Evolutionary conservation across 441 rosid species (phyloP).

Genomic region (Gossypium aridum): DNA sequence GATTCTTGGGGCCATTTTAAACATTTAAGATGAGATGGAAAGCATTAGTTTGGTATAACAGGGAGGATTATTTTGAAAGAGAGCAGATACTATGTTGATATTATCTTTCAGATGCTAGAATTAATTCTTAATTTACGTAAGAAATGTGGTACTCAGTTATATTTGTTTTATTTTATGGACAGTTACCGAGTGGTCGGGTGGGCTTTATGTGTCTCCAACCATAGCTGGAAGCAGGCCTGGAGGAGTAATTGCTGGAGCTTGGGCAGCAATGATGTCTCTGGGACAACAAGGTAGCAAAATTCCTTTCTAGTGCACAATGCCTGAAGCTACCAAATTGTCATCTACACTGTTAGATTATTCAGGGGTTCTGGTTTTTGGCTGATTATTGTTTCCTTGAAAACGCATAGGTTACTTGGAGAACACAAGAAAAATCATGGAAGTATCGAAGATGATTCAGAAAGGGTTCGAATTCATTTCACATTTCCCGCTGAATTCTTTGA

Average conservation of each 20-base stretch:
- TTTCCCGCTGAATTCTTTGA: neutral
- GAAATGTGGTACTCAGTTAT: neutral
- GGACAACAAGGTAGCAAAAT: constrained; percentile 67
- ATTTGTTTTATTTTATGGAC: constrained; percentile 18
- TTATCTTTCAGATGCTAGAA: neutral
- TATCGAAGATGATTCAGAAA: constrained; percentile 55
- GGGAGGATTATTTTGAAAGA: neutral
- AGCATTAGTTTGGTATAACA: neutral
- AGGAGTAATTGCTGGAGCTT: constrained; percentile 83
- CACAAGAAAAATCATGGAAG: constrained; percentile 74
- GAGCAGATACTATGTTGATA: neutral
- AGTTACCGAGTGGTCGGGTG: constrained; percentile 98
- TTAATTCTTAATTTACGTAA: neutral
- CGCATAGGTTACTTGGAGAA: constrained; percentile 70
- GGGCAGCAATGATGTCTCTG: constrained; percentile 93
- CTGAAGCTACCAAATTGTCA: constrained; percentile 8
- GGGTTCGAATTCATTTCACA: constrained; percentile 42
- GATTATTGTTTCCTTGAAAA: constrained; percentile 19
- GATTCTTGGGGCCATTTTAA: neutral
- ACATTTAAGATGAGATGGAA: neutral
- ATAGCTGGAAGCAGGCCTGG: constrained; percentile 97
- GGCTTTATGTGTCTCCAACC: constrained; percentile 87
- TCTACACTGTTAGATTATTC: neutral
- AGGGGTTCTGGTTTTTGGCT: constrained; percentile 11
- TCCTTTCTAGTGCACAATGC: neutral